Percentiles rank a stretch among this genome's conserved stretches.
Evolutionary conservation across 257 asterid genomes (phyloP).

Genomic region (Solanum corneliomulleri): DNA sequence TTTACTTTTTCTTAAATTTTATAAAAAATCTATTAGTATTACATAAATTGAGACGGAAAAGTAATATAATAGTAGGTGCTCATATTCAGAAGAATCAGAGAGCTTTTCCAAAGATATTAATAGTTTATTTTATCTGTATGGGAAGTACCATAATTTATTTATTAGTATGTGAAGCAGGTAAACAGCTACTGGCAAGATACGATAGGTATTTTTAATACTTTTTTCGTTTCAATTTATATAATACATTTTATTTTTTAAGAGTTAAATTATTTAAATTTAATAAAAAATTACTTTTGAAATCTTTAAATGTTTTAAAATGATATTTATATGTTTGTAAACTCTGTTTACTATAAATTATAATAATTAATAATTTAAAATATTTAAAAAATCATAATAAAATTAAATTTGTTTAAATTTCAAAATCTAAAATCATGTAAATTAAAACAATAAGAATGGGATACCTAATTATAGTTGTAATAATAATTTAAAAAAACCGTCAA

Average conservation of each 20-base stretch:
- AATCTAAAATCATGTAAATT: too few relatives aligned
- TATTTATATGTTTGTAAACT: too few relatives aligned
- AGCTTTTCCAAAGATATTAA: not conserved
- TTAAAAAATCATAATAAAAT: rapidly evolving
- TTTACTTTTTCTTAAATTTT: not conserved
- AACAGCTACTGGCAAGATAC: not conserved
- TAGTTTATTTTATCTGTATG: not conserved
- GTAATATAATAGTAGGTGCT: not conserved
- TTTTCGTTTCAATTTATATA: rapidly evolving
- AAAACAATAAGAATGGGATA: not conserved
- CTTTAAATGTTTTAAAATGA: too few relatives aligned
- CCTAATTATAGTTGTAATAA: not conserved
- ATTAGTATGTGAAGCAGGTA: not conserved
- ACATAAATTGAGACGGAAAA: not conserved
- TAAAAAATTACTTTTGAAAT: rapidly evolving
- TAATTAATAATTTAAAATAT: too few relatives aligned
- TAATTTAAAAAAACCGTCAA: not conserved
- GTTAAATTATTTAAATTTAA: rapidly evolving
- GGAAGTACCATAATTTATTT: not conserved
- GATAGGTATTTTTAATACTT: not conserved
- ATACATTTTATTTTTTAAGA: rapidly evolving
- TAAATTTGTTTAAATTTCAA: rapidly evolving
- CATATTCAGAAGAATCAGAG: not conserved
- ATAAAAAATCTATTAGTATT: rapidly evolving
- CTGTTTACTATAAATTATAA: too few relatives aligned